These are phyloP conservation scores for Sphaerobolus stellatus DNA, from an alignment of 1,284 basidiomycete genomes.

Conservation along the genomic window DNA sequence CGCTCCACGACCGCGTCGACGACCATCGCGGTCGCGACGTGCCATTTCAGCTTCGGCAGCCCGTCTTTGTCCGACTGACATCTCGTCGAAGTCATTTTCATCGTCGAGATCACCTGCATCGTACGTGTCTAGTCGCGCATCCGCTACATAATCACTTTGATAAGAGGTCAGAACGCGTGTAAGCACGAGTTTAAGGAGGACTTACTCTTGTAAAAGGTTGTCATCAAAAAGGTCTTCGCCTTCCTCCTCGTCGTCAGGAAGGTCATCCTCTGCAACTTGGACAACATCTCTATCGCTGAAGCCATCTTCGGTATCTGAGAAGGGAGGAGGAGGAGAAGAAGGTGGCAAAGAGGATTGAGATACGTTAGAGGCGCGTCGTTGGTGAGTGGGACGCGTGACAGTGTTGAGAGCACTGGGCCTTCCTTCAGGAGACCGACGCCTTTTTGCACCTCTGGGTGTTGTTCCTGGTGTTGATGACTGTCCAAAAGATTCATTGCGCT, in stretches of 20 bases:
- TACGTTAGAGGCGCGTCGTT: slow-evolving; percentile 46
- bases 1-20: slow-evolving; percentile 56
- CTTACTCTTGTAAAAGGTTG: slow-evolving; percentile 69
- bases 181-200: slow-evolving; percentile 22
- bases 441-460: slow-evolving; percentile 8
- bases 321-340: slow-evolving; percentile 78
- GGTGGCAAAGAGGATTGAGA: slow-evolving; percentile 75
- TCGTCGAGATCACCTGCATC: slow-evolving; percentile 88
- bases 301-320: slow-evolving; percentile 86
- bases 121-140: slow-evolving; percentile 84
- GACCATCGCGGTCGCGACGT: slow-evolving; percentile 79
- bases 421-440: slow-evolving; percentile 1
- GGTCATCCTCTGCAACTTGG: slow-evolving; percentile 64
- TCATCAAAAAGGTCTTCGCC: slow-evolving; percentile 95
- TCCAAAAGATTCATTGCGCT: too few relatives aligned
- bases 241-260: slow-evolving; percentile 73
- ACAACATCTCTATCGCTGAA: slow-evolving; percentile 74
- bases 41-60: slow-evolving; percentile 89
- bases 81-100: slow-evolving; percentile 69
- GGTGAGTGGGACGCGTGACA: slow-evolving; percentile 22
- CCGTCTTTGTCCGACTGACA: slow-evolving; percentile 74
- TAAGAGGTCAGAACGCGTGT: slow-evolving; percentile 13
- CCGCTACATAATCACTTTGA: slow-evolving; percentile 84
- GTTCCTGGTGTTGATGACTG: slow-evolving; percentile 9
- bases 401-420: background rate